A percentile compares a stretch with the other conserved stretches of the same genome.
phyloP scores from a whole-genome alignment of 208 protist genomes.

The Acanthamoeba culbertsoni region DNA sequence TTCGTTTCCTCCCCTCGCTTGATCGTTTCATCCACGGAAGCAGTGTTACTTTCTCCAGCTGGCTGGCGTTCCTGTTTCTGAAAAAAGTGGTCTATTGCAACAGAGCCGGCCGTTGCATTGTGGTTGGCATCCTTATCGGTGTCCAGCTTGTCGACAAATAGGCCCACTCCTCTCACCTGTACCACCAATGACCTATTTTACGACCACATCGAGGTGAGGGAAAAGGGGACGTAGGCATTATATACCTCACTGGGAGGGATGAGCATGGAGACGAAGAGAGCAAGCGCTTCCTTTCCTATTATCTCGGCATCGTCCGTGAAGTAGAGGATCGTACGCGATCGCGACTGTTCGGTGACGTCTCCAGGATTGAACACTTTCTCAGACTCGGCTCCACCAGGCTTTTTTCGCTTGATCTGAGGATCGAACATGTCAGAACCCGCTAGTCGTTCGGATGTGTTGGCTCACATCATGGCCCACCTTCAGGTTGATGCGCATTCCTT shows the following conservation, averaged over 20 bases:
- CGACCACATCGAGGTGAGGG: background rate
- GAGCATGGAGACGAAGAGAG: slow-evolving; percentile 47
- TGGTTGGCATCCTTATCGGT: background rate
- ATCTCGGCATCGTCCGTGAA: background rate
- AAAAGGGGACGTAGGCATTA: background rate
- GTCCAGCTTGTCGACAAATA: slow-evolving; percentile 33
- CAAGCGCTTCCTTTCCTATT: background rate
- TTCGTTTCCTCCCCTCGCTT: too few species aligned
- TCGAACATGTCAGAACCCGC: too few species aligned
- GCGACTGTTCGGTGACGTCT: background rate
- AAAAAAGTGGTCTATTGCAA: background rate
- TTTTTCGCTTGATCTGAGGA: slow-evolving; percentile 4
- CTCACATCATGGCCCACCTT: background rate
- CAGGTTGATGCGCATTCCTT: background rate
- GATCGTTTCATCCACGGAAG: background rate
- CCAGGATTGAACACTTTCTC: slow-evolving; percentile 45
- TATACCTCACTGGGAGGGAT: slow-evolving; percentile 28
- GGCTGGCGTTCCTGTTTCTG: background rate
- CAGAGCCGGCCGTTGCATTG: background rate
- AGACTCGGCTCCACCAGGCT: slow-evolving; percentile 2
- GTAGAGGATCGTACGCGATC: background rate
- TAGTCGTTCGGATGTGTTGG: too few species aligned
- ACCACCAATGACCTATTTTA: background rate
- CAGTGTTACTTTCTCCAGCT: background rate
- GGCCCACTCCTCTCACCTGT: slow-evolving; percentile 14